Base-by-base conservation (phyloP, 169 alveolate genomes). In the Eimeria acervulina region DNA sequence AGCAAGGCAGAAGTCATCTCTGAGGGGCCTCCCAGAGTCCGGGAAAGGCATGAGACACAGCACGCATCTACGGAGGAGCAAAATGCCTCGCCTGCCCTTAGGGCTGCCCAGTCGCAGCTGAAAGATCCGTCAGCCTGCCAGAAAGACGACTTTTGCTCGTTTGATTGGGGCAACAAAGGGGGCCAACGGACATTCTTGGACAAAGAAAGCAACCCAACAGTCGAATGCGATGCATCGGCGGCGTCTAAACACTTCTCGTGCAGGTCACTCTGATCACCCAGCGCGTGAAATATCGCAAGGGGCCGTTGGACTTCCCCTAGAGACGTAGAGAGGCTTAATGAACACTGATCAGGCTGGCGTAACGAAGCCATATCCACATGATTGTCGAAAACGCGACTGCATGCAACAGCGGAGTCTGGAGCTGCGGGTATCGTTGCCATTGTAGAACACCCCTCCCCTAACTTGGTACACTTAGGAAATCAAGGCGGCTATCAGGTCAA, bases 21-120 rank as follows among this genome's bases (percentile, higher is more conserved):
- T 28, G 93, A 55, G 38, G 93, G 93, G 36, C 93, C 93, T 59
- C 93, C 93, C 31, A 85, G 81, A 81, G 93, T 63, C 26, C 93
- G 93, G 26, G 93, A 55, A 36, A 85, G 81, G n/a, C 93, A 85
- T 33, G 44, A 85, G 7, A 51, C 80, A 26, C 93, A 85, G 23
- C 51, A 31, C 19, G 81, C 93, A 55, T 85, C 61, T 31, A 85
- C 93, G 70, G 81, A 33, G 21, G 93, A 52, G 42, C 93, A 85
- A 36, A 85, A 85, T 28, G 93, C 93, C 28, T 85, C 93, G 76
- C 93, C 93, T 26, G 81, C 68, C 80, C 70, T 85, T 23, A 85
- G 78, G 63, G 93, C 93, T 26, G 33, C 78, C 93, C 93, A 85
- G 93, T 85, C 80, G 63, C 93, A 85, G 59, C 93, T 85, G 81